Percentiles rank a stretch among this genome's conserved stretches.
These are phyloP conservation scores for Didymella pinodella DNA, from an alignment of 2,329 filamentous ascomycete species.

Conservation along the genomic window DNA sequence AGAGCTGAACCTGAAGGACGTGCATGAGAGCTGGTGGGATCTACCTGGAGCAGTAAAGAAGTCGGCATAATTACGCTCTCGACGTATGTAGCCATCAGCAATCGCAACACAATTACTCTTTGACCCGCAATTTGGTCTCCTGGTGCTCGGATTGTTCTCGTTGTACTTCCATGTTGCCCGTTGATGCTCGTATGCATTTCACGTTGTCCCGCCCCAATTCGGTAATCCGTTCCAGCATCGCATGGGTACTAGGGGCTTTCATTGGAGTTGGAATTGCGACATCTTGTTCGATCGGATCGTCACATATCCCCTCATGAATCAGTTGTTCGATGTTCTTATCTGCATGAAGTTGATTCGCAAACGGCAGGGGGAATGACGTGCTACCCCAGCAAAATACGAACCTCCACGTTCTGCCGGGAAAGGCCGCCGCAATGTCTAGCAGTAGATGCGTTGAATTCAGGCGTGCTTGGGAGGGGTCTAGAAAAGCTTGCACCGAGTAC, in stretches of 20 bases:
- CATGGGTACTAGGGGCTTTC: not conserved
- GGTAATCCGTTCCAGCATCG: constrained; percentile 1
- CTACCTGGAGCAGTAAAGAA: constrained; percentile 38
- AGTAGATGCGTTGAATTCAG: not conserved
- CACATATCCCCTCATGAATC: constrained; percentile 1
- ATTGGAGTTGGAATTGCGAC: constrained; percentile 19
- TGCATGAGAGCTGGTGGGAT: constrained; percentile 73
- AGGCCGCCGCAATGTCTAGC: not conserved
- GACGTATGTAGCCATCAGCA: not conserved
- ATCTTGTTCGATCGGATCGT: constrained; percentile 10
- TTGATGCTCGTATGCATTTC: not conserved
- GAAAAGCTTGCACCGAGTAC: constrained; percentile 1
- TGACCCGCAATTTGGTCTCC: not conserved
- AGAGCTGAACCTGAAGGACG: constrained; percentile 65
- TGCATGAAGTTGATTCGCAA: constrained; percentile 23
- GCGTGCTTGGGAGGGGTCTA: not conserved
- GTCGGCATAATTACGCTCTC: not conserved
- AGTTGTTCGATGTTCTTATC: constrained; percentile 7
- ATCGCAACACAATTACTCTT: not conserved
- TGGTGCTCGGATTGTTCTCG: not conserved
- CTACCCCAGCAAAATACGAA: constrained; percentile 30
- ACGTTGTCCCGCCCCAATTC: not conserved
- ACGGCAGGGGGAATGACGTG: constrained; percentile 36
- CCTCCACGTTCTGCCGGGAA: constrained; percentile 9
- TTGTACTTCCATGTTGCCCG: not conserved